phyloP scores from a whole-genome alignment of 2,329 filamentous ascomycete genomes.

The Verticillium klebahnii region DNA sequence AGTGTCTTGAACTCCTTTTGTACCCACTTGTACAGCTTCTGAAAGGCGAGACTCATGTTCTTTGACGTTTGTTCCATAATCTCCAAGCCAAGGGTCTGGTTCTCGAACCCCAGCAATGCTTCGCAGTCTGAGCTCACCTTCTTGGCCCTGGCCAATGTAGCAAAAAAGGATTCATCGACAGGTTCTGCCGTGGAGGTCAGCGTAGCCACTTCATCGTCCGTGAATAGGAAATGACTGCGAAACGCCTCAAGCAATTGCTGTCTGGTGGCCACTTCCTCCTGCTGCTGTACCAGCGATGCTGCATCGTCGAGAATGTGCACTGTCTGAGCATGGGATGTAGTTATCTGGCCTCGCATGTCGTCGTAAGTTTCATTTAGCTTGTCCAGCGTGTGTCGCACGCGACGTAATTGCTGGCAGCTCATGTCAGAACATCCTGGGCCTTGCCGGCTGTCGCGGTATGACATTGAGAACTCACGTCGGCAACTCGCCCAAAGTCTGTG shows the following conservation, averaged over 20 bases:
- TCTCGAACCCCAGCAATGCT: conserved; percentile 81
- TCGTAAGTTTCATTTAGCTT: conserved; percentile 75
- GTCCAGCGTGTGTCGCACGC: conserved; percentile 74
- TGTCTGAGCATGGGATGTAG: conserved; percentile 70
- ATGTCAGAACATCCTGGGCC: background rate
- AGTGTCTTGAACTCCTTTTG: conserved; percentile 89
- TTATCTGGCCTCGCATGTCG: conserved; percentile 74
- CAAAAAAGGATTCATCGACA: conserved; percentile 82
- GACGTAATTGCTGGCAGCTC: conserved; percentile 67
- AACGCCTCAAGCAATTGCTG: conserved; percentile 75
- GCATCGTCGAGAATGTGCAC: conserved; percentile 73
- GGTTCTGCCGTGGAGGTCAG: conserved; percentile 77
- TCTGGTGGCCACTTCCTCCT: conserved; percentile 70
- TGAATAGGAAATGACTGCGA: conserved; percentile 76
- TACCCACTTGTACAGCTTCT: conserved; percentile 94
- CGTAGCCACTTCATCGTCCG: conserved; percentile 71
- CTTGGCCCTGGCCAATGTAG: conserved; percentile 72
- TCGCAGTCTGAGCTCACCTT: conserved; percentile 86
- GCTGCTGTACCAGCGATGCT: conserved; percentile 66
- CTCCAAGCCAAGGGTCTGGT: conserved; percentile 81
- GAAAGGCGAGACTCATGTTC: conserved; percentile 81
- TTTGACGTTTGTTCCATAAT: conserved; percentile 89
- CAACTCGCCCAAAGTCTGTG: conserved; percentile 81
- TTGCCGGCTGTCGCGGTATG: too few species aligned
- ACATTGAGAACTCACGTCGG: conserved; percentile 57